Evolutionary conservation across 2,329 filamentous ascomycete species (phyloP).

Genomic region (Aspergillus versicolor): DNA sequence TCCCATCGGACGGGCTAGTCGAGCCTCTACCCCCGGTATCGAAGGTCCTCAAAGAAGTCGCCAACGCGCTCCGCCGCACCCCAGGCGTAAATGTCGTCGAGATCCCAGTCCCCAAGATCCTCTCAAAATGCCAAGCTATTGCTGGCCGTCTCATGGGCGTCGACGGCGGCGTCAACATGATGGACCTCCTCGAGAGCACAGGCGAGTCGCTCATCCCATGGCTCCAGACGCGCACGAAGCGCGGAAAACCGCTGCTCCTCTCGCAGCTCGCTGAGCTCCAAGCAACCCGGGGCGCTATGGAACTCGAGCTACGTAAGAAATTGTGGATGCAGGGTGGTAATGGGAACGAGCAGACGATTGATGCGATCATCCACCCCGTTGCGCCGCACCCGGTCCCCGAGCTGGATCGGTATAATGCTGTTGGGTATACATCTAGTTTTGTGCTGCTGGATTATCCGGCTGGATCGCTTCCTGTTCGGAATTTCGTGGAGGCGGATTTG

Average conservation of each 20-base stretch:
- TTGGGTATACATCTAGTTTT: constrained; percentile 62
- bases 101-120: constrained; percentile 52
- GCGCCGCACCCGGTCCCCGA: constrained; percentile 64
- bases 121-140: constrained; percentile 57
- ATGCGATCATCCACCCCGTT: constrained; percentile 63
- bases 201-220: constrained; percentile 61
- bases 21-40: constrained; percentile 41
- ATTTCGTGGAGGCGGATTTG: constrained; percentile 51
- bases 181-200: constrained; percentile 56
- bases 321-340: constrained; percentile 49
- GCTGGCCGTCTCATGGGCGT: constrained; percentile 59
- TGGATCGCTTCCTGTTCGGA: constrained; percentile 56
- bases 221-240: constrained; percentile 53
- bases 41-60: constrained; percentile 42
- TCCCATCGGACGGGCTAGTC: constrained; percentile 42
- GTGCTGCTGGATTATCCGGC: constrained; percentile 64
- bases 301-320: constrained; percentile 54
- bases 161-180: constrained; percentile 57
- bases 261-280: constrained; percentile 54
- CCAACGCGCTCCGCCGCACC: constrained; percentile 29
- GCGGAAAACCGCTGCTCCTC: constrained; percentile 49
- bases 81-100: constrained; percentile 58
- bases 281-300: constrained; percentile 51
- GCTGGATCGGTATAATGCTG: constrained; percentile 62
- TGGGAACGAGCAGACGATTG: constrained; percentile 38